These are phyloP conservation scores for Fusarium graminum DNA, from an alignment of 2,329 filamentous ascomycete genomes.

Conservation along the genomic window DNA sequence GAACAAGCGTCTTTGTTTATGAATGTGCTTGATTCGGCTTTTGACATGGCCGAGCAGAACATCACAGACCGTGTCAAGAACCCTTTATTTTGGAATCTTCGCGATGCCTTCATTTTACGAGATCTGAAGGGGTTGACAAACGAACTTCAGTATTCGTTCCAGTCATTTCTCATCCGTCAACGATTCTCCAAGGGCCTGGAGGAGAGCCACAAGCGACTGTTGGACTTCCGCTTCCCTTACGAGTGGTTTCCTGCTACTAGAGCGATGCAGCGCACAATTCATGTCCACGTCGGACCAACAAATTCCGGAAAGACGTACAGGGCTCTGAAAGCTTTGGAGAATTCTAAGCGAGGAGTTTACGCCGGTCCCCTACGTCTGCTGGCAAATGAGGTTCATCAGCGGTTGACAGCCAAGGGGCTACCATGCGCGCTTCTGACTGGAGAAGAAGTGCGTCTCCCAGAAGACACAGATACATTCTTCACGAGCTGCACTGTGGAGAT, in stretches of 20 bases:
- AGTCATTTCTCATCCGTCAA: slow-evolving; percentile 70
- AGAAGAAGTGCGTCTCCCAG: slow-evolving; percentile 83
- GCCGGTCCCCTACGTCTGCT: slow-evolving; percentile 89
- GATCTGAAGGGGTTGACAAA: slow-evolving; percentile 64
- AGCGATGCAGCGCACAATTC: slow-evolving; percentile 82
- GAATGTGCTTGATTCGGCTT: slow-evolving; percentile 59
- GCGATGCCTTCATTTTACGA: slow-evolving; percentile 68
- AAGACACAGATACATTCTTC: slow-evolving; percentile 70
- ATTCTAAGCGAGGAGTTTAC: slow-evolving; percentile 82
- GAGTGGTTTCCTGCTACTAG: slow-evolving; percentile 95
- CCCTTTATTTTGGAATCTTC: slow-evolving; percentile 69
- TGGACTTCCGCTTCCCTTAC: slow-evolving; percentile 88
- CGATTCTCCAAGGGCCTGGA: slow-evolving; percentile 69
- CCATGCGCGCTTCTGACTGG: slow-evolving; percentile 87
- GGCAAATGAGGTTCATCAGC: slow-evolving; percentile 94
- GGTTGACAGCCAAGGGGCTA: slow-evolving; percentile 82
- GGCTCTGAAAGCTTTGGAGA: slow-evolving; percentile 86
- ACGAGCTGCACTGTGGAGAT: slow-evolving; percentile 96
- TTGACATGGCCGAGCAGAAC: slow-evolving; percentile 59
- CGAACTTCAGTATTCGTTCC: slow-evolving; percentile 77
- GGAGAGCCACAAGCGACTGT: slow-evolving; percentile 72
- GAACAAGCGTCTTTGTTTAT: slow-evolving; percentile 62
- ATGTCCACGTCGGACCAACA: slow-evolving; percentile 95
- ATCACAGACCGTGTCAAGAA: slow-evolving; percentile 59
- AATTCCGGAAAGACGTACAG: slow-evolving; percentile 99